Evolutionary conservation across 257 asterid genomes (phyloP).

Genomic region (Pogostemon cablin): DNA sequence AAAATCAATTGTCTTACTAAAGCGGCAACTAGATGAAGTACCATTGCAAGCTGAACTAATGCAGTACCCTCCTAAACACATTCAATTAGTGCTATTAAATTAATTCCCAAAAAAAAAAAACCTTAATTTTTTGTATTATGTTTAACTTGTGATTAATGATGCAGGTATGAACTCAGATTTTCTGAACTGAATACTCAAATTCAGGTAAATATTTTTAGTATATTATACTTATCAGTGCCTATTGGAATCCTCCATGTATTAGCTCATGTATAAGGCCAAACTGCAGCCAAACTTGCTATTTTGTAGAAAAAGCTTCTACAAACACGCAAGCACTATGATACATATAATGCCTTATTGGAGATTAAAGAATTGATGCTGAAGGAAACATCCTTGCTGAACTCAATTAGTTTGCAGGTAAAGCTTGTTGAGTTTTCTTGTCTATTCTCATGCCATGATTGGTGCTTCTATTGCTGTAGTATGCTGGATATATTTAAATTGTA

Average conservation of each 20-base stretch:
- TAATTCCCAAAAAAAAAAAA: not conserved
- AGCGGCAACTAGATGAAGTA: constrained; percentile 66
- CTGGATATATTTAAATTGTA: constrained; percentile 15
- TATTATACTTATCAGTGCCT: constrained; percentile 8
- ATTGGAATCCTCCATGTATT: constrained; percentile 20
- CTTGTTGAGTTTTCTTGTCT: constrained; percentile 22
- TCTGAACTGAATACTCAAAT: constrained; percentile 77
- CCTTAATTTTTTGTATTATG: not conserved
- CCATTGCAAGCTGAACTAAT: constrained; percentile 76
- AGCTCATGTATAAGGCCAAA: constrained; percentile 31
- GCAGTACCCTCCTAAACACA: constrained; percentile 60
- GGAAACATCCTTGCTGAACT: constrained; percentile 81
- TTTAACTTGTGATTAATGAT: constrained; percentile 26
- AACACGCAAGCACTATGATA: constrained; percentile 72
- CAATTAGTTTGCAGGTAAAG: constrained; percentile 78
- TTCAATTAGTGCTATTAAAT: constrained; percentile 25
- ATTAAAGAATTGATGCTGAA: constrained; percentile 79
- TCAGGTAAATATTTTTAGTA: constrained; percentile 51
- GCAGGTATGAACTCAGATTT: constrained; percentile 80
- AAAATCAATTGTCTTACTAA: constrained; percentile 55
- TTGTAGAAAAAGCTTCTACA: constrained; percentile 66
- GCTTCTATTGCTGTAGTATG: constrained; percentile 4
- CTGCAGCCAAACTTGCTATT: constrained; percentile 29
- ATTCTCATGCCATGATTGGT: not conserved
- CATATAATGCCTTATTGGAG: constrained; percentile 83